Evolutionary conservation across 164 flowering plant genomes (phyloP).

Genomic region (Stephania yunnanensis): DNA sequence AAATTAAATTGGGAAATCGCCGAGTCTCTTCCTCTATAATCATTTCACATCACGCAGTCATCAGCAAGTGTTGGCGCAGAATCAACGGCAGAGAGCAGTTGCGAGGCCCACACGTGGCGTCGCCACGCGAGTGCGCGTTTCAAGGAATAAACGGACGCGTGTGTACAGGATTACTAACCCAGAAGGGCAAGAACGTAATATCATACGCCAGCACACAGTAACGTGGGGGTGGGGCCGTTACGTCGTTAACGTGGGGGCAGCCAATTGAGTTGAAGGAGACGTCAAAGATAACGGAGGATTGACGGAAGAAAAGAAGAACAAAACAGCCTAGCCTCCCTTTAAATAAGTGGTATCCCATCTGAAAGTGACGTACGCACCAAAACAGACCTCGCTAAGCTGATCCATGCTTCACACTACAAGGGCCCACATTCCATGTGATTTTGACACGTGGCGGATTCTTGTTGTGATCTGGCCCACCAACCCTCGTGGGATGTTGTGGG

Average conservation of each 20-base stretch:
- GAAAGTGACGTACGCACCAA: constrained; percentile 21
- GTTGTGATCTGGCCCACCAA: not conserved
- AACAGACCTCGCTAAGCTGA: constrained; percentile 21
- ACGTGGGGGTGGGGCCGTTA: not conserved
- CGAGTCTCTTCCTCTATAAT: not conserved
- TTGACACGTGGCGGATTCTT: constrained; percentile 8
- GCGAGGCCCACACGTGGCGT: not conserved
- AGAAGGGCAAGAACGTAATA: not conserved
- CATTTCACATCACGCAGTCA: not conserved
- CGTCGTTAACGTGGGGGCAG: not conserved
- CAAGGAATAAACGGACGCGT: not conserved
- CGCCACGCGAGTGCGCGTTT: not conserved
- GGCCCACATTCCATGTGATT: constrained; percentile 19
- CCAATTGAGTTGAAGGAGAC: not conserved
- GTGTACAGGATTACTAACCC: not conserved
- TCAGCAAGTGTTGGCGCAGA: not conserved
- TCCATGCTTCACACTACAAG: not conserved
- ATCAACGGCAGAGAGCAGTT: not conserved
- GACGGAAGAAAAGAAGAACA: not conserved
- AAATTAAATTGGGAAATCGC: too few relatives aligned
- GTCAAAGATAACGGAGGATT: not conserved
- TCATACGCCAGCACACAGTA: not conserved
- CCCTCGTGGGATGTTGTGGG: not conserved
- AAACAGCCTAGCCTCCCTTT: not conserved
- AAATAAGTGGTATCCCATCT: constrained; percentile 4